Evolutionary conservation across 352 stramenopile genomes (phyloP), one percentile per base, ranked within the genome.

Genomic region (Phytophthora cryptogea): DNA sequence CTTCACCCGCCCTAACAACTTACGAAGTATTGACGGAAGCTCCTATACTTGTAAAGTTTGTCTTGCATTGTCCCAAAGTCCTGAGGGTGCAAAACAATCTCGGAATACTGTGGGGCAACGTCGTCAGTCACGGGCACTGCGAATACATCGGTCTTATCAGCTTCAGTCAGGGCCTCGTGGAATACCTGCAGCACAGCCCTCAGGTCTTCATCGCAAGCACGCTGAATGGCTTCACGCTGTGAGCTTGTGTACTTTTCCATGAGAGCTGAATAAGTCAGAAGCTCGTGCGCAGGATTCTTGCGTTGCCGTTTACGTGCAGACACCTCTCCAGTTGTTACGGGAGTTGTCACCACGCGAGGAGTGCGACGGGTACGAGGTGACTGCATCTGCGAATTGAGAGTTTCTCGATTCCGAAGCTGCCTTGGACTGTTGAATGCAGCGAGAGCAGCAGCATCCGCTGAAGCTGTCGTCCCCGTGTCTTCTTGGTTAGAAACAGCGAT

Each of bases 21-120:
- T 87, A 95, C 86, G 45, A 90, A 91, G 58, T 95, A 95, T 27
- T 86, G 72, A 33, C 68, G 65, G 55, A 95, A 92, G 46, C 69
- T 74, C 26, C 54, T 59, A 68, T 92, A 95, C 41, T 77, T 72
- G 35, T 74, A 52, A 52, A 98, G 74, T 48, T 88, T 91, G 23
- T 90, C 76, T 47, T 82, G 74, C 65, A 98, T 98, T 5, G 86
- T 97, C n/a, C 88, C 84, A 72, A 98, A 98, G 77, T 98, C 94
- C 86, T 97, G 98, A 9, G 95, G 95, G 37, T 88, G 78, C 20
- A 51, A 52, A 56, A 98, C 91, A 39, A 97, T 80, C 41, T 91
- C 69, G 9, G 78, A 96, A 59, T 98, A 98, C n/a, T 88, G 86
- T 3, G 95, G 95, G n/a, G 92, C 90, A 47, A 97, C 87, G 4